phyloP scores from a whole-genome alignment of 495 filamentous ascomycete genomes.

The Parmelia sp. region DNA sequence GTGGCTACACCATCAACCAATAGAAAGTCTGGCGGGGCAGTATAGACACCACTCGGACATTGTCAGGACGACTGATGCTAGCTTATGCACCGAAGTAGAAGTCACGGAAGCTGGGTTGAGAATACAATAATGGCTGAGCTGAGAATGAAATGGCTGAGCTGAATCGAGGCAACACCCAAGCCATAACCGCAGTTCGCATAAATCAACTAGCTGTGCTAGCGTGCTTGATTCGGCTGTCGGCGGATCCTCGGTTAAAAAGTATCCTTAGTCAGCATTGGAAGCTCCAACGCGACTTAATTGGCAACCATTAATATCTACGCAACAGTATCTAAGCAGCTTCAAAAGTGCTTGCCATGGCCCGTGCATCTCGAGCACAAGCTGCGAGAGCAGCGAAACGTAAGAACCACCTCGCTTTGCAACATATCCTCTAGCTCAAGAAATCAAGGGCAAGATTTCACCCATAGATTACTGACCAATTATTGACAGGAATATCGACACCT shows the following conservation, averaged over 20 bases:
- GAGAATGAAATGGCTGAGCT: too few relatives aligned
- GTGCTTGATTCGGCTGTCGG: background rate
- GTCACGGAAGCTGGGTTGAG: too few relatives aligned
- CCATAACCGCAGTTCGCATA: too few relatives aligned
- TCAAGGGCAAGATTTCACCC: background rate
- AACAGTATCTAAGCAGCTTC: background rate
- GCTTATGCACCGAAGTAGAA: too few relatives aligned
- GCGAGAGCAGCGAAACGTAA: constrained; percentile 45
- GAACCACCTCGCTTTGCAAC: constrained; percentile 11
- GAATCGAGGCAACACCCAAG: too few relatives aligned
- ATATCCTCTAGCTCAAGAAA: background rate
- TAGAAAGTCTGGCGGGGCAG: too few relatives aligned
- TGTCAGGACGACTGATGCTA: too few relatives aligned
- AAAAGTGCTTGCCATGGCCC: constrained; percentile 35
- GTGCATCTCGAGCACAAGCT: constrained; percentile 44
- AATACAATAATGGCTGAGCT: too few relatives aligned
- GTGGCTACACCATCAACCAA: too few relatives aligned
- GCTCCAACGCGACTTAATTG: too few relatives aligned
- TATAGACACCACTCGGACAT: too few relatives aligned
- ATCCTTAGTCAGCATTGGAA: background rate
- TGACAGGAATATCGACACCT: constrained; percentile 41
- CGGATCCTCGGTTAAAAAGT: background rate
- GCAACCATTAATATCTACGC: background rate
- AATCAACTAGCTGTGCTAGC: too few relatives aligned
- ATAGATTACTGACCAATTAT: constrained; percentile 7